Conservation (phyloP, 352 stramenopile genomes). For the Phytophthora idaei region DNA sequence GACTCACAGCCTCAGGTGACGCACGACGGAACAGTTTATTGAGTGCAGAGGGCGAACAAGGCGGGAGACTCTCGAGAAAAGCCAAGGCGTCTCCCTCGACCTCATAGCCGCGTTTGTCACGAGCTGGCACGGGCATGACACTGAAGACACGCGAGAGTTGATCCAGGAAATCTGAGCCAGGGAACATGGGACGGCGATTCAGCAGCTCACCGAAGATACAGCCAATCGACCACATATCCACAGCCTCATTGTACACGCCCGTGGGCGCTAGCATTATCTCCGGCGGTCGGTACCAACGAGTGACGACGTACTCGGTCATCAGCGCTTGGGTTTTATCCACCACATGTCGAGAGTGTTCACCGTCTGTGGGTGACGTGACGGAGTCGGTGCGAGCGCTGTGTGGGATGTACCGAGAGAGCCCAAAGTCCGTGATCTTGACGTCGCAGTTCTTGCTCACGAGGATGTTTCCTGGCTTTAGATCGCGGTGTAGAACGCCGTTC, state of each 20-base stretch:
- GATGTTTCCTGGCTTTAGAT: conserved; percentile 86
- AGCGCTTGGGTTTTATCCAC: conserved; percentile 63
- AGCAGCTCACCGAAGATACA: conserved; percentile 95
- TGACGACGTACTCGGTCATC: conserved; percentile 90
- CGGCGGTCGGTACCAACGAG: conserved; percentile 81
- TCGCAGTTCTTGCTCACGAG: conserved; percentile 88
- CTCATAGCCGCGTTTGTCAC: conserved; percentile 76
- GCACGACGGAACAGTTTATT: conserved; percentile 72
- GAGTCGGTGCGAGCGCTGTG: conserved; percentile 32
- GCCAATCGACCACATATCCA: conserved; percentile 89
- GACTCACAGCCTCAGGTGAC: conserved; percentile 68
- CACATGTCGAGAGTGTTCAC: conserved; percentile 23
- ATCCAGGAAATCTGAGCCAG: conserved; percentile 81
- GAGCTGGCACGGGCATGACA: conserved; percentile 67
- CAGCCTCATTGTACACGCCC: conserved; percentile 73
- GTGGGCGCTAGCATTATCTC: conserved; percentile 89
- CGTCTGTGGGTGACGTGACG: conserved; percentile 6
- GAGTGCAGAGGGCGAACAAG: conserved; percentile 74
- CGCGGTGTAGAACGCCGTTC: conserved; percentile 87
- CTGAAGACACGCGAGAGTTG: conserved; percentile 80
- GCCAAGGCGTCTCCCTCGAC: conserved; percentile 79
- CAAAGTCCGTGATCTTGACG: conserved; percentile 89
- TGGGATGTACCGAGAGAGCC: conserved; percentile 74
- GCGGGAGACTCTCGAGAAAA: conserved; percentile 75
- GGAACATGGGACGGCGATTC: conserved; percentile 77